These are phyloP conservation scores for Aspergillus phoenicis DNA, from an alignment of 2,329 filamentous ascomycete genomes.

Conservation along the genomic window DNA sequence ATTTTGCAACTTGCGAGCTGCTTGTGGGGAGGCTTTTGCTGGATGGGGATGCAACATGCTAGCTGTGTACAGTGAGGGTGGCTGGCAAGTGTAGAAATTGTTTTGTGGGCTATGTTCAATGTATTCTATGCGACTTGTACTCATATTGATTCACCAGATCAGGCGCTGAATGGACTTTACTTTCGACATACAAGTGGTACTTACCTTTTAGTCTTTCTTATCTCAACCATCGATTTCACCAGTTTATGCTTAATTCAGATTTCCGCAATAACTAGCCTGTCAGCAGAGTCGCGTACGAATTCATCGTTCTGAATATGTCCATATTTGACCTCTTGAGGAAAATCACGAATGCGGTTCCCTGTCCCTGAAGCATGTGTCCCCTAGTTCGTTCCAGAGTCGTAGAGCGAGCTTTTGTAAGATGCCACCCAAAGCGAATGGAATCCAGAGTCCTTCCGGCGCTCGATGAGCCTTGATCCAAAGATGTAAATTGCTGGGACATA, in stretches of 20 bases:
- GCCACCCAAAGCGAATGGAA: too few relatives aligned
- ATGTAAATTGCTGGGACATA: too few relatives aligned
- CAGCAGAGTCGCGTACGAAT: too few relatives aligned
- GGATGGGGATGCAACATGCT: conserved; percentile 9
- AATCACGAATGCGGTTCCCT: too few relatives aligned
- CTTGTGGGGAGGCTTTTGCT: conserved; percentile 7
- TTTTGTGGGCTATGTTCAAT: conserved; percentile 23
- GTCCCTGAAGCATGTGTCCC: too few relatives aligned
- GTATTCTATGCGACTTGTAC: conserved; percentile 37
- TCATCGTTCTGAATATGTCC: too few relatives aligned
- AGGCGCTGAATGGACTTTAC: conserved; percentile 16
- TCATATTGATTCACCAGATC: conserved; percentile 26
- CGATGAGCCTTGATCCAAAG: too few relatives aligned
- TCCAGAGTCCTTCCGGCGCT: too few relatives aligned
- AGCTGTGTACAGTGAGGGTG: conserved; percentile 19
- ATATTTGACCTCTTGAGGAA: too few relatives aligned
- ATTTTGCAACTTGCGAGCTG: neutral
- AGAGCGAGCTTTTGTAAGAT: too few relatives aligned
- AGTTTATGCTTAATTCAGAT: neutral
- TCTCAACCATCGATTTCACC: neutral
- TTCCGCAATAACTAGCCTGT: neutral
- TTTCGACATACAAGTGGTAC: too few relatives aligned
- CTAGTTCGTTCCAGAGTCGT: too few relatives aligned
- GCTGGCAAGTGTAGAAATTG: neutral
- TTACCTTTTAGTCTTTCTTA: neutral